A percentile compares a stretch with the other conserved stretches of the same genome.
These are phyloP conservation scores for Rhodamnia rubescens DNA, from an alignment of 345 rosid genomes.

Conservation along the genomic window DNA sequence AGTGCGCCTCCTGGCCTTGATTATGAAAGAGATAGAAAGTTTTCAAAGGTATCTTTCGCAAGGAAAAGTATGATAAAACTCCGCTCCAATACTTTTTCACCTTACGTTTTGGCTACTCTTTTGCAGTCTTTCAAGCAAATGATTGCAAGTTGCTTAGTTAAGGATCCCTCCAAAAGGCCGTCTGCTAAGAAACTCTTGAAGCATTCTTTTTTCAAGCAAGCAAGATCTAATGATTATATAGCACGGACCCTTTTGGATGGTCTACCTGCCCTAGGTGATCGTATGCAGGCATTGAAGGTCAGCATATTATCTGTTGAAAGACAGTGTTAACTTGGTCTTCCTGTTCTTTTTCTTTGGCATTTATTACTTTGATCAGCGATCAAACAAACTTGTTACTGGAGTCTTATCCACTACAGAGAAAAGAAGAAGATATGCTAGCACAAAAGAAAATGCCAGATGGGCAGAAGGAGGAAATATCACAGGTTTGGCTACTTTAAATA, in stretches of 20 bases:
- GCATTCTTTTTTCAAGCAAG: conserved; percentile 98
- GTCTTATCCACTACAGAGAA: conserved; percentile 36
- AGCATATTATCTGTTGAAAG: background rate
- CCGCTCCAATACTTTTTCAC: background rate
- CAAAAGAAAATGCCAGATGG: conserved; percentile 98
- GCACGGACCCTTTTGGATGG: conserved; percentile 75
- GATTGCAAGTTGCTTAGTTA: conserved; percentile 97
- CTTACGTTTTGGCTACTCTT: background rate
- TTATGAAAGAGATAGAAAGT: conserved; percentile 90
- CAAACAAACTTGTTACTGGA: conserved; percentile 1
- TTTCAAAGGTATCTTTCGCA: conserved; percentile 58
- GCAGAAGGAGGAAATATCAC: conserved; percentile 87
- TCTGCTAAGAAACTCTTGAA: conserved; percentile 70
- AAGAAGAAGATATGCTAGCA: conserved; percentile 98
- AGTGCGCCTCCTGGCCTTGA: conserved; percentile 98
- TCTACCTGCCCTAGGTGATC: conserved; percentile 88
- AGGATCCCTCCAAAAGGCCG: conserved; percentile 95
- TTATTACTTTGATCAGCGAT: background rate
- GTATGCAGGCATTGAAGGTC: conserved; percentile 87
- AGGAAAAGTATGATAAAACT: background rate
- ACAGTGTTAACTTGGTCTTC: background rate
- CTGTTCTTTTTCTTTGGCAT: background rate
- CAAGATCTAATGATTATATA: conserved; percentile 80
- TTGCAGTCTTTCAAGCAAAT: conserved; percentile 94
- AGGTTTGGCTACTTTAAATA: conserved; percentile 29